These are phyloP conservation scores for Postia placenta DNA, from an alignment of 768 basidiomycete genomes.

Conservation along the genomic window DNA sequence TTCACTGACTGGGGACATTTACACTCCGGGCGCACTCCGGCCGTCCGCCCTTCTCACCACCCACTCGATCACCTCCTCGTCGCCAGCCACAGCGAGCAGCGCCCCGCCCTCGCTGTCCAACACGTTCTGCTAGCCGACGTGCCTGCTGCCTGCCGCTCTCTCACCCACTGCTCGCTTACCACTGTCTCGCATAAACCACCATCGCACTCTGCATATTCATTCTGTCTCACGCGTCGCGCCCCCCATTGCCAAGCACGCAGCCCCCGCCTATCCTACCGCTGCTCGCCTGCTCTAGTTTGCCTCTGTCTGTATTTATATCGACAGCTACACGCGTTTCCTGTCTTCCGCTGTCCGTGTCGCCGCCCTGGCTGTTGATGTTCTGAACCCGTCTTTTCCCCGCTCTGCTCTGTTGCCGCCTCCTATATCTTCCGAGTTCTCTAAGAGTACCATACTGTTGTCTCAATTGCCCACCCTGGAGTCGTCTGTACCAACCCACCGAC, in stretches of 20 bases:
- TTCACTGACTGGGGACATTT: conserved; percentile 32
- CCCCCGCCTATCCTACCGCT: conserved; percentile 23
- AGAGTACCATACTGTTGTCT: conserved; percentile 17
- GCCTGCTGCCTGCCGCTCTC: conserved; percentile 17
- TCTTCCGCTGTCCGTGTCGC: conserved; percentile 24
- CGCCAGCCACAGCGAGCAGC: conserved; percentile 40
- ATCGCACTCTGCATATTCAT: conserved; percentile 17
- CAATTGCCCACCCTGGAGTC: conserved; percentile 28
- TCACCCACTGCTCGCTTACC: conserved; percentile 15
- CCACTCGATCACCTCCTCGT: conserved; percentile 41
- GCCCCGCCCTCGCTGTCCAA: conserved; percentile 33
- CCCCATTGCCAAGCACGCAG: conserved; percentile 20
- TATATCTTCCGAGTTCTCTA: conserved; percentile 11
- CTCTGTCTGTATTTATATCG: conserved; percentile 40
- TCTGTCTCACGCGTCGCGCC: conserved; percentile 39
- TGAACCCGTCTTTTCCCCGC: conserved; percentile 20
- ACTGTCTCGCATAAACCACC: conserved; percentile 9
- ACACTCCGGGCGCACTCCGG: conserved; percentile 26
- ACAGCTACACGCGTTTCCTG: conserved; percentile 30
- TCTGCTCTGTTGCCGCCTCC: conserved; percentile 11
- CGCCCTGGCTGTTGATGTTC: conserved; percentile 40
- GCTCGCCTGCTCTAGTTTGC: conserved; percentile 25
- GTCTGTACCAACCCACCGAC: conserved; percentile 24
- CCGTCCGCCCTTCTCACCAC: conserved; percentile 23
- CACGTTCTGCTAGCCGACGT: conserved; percentile 31